These are phyloP conservation scores for Dothistroma septosporum DNA, from an alignment of 2,329 filamentous ascomycete species.

Conservation along the genomic window DNA sequence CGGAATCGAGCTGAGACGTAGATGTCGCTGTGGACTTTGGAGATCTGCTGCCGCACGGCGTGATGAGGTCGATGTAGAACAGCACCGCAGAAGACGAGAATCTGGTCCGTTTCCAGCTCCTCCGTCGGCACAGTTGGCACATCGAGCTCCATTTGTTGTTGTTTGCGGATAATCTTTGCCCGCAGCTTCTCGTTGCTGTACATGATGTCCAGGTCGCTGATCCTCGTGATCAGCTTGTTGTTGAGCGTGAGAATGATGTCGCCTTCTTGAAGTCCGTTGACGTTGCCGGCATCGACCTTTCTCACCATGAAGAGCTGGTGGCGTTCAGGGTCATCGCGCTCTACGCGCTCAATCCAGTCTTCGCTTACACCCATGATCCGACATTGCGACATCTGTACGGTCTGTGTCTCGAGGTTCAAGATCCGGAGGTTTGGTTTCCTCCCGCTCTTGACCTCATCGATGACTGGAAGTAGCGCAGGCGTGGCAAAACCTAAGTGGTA, in stretches of 20 bases:
- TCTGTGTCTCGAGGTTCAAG: conserved; percentile 87
- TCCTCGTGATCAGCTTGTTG: conserved; percentile 84
- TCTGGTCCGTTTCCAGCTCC: conserved; percentile 86
- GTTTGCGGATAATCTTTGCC: conserved; percentile 80
- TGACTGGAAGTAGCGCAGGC: conserved; percentile 81
- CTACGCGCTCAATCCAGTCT: conserved; percentile 89
- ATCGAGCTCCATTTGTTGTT: conserved; percentile 69
- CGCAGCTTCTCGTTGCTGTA: conserved; percentile 81
- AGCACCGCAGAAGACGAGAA: conserved; percentile 91
- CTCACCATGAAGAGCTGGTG: conserved; percentile 98
- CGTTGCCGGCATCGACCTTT: conserved; percentile 63
- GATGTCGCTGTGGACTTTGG: conserved; percentile 90
- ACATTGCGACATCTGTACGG: conserved; percentile 94
- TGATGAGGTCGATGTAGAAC: conserved; percentile 91
- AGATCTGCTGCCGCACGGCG: conserved; percentile 94
- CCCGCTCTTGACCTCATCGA: conserved; percentile 77
- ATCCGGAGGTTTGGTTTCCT: conserved; percentile 79
- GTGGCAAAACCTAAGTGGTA: conserved; percentile 92
- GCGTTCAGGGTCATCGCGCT: conserved; percentile 80
- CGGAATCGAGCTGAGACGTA: conserved; percentile 86
- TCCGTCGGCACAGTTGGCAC: conserved; percentile 83
- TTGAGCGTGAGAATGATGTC: conserved; percentile 91
- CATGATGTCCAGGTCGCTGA: conserved; percentile 93
- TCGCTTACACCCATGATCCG: conserved; percentile 96
- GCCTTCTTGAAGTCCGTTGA: conserved; percentile 71